Evolutionary conservation across 306 rosid genomes (phyloP).

Genomic region (Neltuma alba): DNA sequence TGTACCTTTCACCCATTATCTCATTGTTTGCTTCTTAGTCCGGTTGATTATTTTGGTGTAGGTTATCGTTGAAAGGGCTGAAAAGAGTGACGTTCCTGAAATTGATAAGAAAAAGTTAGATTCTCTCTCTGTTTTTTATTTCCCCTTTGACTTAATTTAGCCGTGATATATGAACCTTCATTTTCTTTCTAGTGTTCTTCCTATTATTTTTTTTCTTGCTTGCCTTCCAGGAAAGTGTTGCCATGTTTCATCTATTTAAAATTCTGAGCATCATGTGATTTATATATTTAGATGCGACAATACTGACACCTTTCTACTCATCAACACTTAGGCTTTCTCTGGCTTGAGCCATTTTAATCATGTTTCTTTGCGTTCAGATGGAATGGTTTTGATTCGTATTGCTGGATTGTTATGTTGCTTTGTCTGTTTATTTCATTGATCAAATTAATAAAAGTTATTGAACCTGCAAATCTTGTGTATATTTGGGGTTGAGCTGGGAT

Average conservation of each 20-base stretch:
- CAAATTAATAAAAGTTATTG: neutral
- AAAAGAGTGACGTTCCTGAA: constrained; percentile 81
- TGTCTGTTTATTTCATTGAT: constrained; percentile 2
- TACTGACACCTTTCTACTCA: neutral
- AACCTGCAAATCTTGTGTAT: neutral
- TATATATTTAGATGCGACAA: neutral
- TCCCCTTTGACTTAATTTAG: neutral
- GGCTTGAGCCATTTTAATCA: neutral
- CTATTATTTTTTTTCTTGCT: neutral
- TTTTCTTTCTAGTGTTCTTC: neutral
- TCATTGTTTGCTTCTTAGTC: constrained; percentile 16
- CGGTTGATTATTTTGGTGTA: constrained; percentile 32
- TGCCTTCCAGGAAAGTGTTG: neutral
- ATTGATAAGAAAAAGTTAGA: constrained; percentile 90
- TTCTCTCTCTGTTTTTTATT: neutral
- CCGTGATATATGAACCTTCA: constrained; percentile 11
- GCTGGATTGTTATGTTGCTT: neutral
- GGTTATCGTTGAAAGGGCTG: constrained; percentile 94
- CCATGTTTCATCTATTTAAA: constrained; percentile 3
- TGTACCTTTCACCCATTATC: neutral
- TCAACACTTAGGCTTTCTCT: constrained; percentile 10
- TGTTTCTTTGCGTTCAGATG: constrained; percentile 13
- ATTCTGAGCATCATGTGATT: constrained; percentile 9
- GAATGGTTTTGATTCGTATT: neutral
- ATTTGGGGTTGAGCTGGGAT: neutral